Conservation (phyloP, 1,284 basidiomycete species). For the Cutaneotrichosporon cutaneum region DNA sequence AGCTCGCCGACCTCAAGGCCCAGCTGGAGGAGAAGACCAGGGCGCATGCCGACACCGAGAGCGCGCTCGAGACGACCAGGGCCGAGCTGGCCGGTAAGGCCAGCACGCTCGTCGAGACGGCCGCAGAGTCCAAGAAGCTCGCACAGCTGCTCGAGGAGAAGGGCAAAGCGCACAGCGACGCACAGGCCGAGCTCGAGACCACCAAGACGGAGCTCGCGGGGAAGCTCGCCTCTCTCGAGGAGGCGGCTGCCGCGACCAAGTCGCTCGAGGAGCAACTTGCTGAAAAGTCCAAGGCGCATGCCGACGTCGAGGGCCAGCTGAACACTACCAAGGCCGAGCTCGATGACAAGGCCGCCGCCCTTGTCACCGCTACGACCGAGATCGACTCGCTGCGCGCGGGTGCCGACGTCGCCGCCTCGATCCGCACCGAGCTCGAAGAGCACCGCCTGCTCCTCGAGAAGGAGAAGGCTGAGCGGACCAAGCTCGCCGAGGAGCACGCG, state of each 20-base stretch:
- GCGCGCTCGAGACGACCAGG: background rate
- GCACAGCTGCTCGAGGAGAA: background rate
- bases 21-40: conserved; percentile 11
- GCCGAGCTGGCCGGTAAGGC: background rate
- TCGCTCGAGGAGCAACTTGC: conserved; percentile 8
- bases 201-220: conserved; percentile 7
- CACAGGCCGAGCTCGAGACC: conserved; percentile 8
- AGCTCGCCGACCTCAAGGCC: background rate
- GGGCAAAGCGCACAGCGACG: conserved; percentile 3
- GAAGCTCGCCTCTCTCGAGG: background rate
- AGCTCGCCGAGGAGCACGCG: conserved; percentile 10
- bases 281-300: conserved; percentile 10
- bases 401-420: conserved; percentile 21
- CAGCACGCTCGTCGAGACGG: conserved; percentile 12
- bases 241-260: background rate
- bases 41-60: conserved; percentile 13
- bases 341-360: conserved; percentile 7
- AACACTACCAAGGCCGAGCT: conserved; percentile 5
- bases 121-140: background rate
- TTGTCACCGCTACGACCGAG: conserved; percentile 12
- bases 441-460: conserved; percentile 11
- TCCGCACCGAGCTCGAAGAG: conserved; percentile 18
- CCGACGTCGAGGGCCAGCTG: conserved; percentile 11
- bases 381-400: conserved; percentile 26
- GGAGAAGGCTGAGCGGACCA: conserved; percentile 12